Conservation (phyloP, 208 protist genomes). For the Leishmania arabica region DNA sequence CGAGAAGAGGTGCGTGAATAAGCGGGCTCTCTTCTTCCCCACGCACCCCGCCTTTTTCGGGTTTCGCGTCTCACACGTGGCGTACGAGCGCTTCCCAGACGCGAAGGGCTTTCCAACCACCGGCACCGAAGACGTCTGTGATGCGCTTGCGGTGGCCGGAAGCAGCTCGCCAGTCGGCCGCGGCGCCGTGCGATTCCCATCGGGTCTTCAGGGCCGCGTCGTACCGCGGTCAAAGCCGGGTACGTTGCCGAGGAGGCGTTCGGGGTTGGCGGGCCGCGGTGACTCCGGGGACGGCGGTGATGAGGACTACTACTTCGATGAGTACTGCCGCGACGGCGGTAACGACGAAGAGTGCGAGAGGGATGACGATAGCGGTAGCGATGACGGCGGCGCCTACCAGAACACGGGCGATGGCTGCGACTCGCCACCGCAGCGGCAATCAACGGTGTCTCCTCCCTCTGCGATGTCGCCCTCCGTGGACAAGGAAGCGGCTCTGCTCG, state of each 20-base stretch:
- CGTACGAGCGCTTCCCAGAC: conserved; percentile 53
- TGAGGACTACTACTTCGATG: conserved; percentile 19
- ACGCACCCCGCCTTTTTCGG: conserved; percentile 68
- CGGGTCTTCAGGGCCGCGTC: background rate
- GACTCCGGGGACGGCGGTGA: background rate
- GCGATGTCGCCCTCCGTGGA: background rate
- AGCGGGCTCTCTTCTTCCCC: conserved; percentile 64
- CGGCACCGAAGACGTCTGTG: background rate
- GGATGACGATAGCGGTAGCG: background rate
- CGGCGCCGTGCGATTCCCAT: conserved; percentile 3
- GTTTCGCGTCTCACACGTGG: conserved; percentile 62
- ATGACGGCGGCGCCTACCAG: background rate
- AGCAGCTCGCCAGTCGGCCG: background rate
- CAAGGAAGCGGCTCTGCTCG: conserved; percentile 33
- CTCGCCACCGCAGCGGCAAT: conserved; percentile 2
- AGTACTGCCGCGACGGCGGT: conserved; percentile 5
- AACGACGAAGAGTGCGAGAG: conserved; percentile 6
- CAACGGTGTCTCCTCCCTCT: background rate
- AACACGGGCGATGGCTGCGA: conserved; percentile 2
- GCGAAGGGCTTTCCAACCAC: conserved; percentile 13
- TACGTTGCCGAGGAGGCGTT: background rate
- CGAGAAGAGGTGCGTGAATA: conserved; percentile 49
- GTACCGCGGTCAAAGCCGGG: background rate
- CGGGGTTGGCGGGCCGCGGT: background rate
- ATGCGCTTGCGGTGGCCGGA: background rate